Evolutionary conservation across 805 yeast genomes (phyloP), one percentile per base, ranked within the genome.

Genomic region (Vanderwaltozyma tropicalis): DNA sequence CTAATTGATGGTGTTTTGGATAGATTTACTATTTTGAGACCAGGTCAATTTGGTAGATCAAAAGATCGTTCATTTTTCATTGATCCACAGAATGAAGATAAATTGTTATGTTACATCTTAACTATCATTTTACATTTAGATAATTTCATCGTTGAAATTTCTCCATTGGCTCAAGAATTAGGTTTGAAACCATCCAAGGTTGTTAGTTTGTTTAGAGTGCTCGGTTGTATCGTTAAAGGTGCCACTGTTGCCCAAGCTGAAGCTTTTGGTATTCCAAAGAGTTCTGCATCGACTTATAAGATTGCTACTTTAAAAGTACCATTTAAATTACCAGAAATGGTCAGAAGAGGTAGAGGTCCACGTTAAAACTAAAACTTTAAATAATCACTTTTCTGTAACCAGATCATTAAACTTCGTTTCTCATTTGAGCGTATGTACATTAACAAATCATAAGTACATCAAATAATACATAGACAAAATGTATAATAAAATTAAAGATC

Each of bases 71-170:
- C 80, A n/a, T 89, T 74, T 57, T 67, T 73, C 44, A 74, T 92
- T 43, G 96, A 92, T 54, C 96, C 97, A 29, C 80, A 75, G 50
- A 74, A 76, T 53, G 95, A 86, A 59, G 95, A 86, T 62, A 86
- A 81, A 62, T 67, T 92, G 34, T 66, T 92, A 47, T 82, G 95
- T 61, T 80, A 76, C 61, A 66, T 87, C 34, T 64, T 92, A 43
- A 82, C 80, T 5, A 62, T 81, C 29, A 68, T 82, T 28, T 64
- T 92, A 54, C 89, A 80, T 57, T 68, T 88, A 39, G 85, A 85
- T 57, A 77, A 74, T 42, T 89, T 76, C 63, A 66, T 72, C 45
- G 74, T 85, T 15, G 92, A 83, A 49, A 62, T 87, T 28, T 70
- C 83, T 3, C 94, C 95, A 16, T 63, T 89, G 46, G 89, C 96